Evolutionary conservation across 169 alveolate species (phyloP), one percentile per base, ranked within the genome.

Genomic region (Besnoitia besnoiti): DNA sequence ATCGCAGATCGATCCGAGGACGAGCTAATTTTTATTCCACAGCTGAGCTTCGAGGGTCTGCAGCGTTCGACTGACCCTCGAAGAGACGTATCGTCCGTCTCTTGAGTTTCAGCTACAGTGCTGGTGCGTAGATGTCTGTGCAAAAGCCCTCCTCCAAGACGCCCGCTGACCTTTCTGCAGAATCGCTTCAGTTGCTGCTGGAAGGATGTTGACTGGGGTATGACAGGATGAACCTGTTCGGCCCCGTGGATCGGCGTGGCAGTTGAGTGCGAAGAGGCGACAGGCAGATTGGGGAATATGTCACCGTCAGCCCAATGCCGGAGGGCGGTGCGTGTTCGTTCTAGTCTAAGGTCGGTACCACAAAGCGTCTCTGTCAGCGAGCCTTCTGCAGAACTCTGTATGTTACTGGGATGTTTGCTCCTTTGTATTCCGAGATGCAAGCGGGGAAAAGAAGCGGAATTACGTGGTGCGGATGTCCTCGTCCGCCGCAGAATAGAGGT

Each of bases 91-190:
- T n/a, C n/a, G n/a, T n/a, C n/a, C n/a, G n/a, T n/a, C n/a, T n/a
- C n/a, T n/a, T n/a, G n/a, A n/a, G n/a, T n/a, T n/a, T n/a, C n/a
- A n/a, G n/a, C n/a, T n/a, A n/a, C n/a, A n/a, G n/a, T n/a, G n/a
- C n/a, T n/a, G n/a, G n/a, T n/a, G 30, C 73, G 0, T 21, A 55
- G 27, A 21, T 33, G 73, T 21, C 73, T 55, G 27, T 55, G 73
- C 73, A 55, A 21, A 24, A 73, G 33, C 33, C 49, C 84, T 33
- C 84, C 84, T 3, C 84, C 84, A 27, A 73, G 84, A 0, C 84
- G 42, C 40, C 84, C 84, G 16, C 84, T 73, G 84, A 73, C 84
- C 27, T 73, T 73, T 44, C 33, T 73, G 46, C 84, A 73, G 30
- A 73, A 73, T 44, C 24, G 47, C 46, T 73, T 73, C 84, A 73